phyloP scores from a whole-genome alignment of 1,284 basidiomycete species.

The Baeospora myosura region DNA sequence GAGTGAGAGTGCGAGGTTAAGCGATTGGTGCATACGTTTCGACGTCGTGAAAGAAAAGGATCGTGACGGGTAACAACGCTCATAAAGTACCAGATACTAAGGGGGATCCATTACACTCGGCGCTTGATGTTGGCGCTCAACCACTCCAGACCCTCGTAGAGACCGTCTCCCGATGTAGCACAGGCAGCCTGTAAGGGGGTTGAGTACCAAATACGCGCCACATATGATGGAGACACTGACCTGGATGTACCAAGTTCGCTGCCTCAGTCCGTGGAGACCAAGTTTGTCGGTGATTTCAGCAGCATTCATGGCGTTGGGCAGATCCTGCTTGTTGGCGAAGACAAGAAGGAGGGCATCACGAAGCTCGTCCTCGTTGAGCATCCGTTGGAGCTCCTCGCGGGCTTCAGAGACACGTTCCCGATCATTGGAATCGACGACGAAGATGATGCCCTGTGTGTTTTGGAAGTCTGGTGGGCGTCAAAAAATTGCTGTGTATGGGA shows the following conservation, averaged over 20 bases:
- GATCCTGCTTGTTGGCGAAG: slow-evolving; percentile 99
- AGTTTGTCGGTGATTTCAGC: slow-evolving; percentile 99
- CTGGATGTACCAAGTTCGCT: slow-evolving; percentile 99
- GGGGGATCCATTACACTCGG: slow-evolving; percentile 51
- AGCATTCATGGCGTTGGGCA: slow-evolving; percentile 99
- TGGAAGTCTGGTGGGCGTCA: slow-evolving; percentile 79
- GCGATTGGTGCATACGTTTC: slow-evolving; percentile 34
- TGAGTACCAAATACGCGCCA: slow-evolving; percentile 15
- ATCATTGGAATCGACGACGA: slow-evolving; percentile 99
- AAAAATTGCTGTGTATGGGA: slow-evolving; percentile 17
- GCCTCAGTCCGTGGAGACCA: slow-evolving; percentile 92
- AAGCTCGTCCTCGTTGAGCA: slow-evolving; percentile 99
- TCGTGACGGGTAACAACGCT: slow-evolving; percentile 40
- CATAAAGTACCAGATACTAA: slow-evolving; percentile 39
- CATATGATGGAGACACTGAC: slow-evolving; percentile 35
- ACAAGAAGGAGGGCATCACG: slow-evolving; percentile 97
- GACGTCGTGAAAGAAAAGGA: slow-evolving; percentile 41
- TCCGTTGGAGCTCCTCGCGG: slow-evolving; percentile 97
- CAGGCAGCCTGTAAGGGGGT: slow-evolving; percentile 73
- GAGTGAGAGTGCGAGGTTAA: slow-evolving; percentile 27
- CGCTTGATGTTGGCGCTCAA: slow-evolving; percentile 86
- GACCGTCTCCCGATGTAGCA: slow-evolving; percentile 96
- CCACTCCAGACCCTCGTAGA: slow-evolving; percentile 99
- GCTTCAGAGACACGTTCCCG: slow-evolving; percentile 99
- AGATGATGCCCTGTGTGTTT: slow-evolving; percentile 99